Evolutionary conservation across 768 basidiomycete genomes (phyloP).

Genomic region (Boletus rubropictus): DNA sequence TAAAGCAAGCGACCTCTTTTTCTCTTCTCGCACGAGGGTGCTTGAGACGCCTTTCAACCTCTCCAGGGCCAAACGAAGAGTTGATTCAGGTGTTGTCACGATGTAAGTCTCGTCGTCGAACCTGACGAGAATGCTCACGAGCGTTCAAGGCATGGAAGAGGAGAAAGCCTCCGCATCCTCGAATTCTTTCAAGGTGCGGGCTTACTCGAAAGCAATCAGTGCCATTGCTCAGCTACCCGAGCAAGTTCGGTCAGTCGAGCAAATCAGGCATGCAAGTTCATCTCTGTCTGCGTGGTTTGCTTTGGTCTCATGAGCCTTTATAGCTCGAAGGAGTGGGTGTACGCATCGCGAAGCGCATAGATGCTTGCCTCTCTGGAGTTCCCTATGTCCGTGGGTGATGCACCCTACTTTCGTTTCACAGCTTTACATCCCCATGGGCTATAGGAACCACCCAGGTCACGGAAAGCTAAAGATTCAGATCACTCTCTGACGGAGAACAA

Average conservation of each 20-base stretch:
- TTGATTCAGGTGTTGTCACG: constrained; percentile 38
- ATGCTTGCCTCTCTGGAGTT: constrained; percentile 33
- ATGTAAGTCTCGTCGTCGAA: constrained; percentile 30
- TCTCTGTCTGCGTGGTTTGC: background rate
- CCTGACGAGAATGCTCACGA: background rate
- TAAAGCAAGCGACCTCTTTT: background rate
- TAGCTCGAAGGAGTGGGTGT: constrained; percentile 32
- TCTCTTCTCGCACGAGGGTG: constrained; percentile 2
- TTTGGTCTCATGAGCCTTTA: constrained; percentile 5
- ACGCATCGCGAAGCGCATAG: constrained; percentile 44
- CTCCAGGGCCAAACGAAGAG: constrained; percentile 31
- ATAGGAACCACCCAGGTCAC: constrained; percentile 15
- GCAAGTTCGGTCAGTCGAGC: constrained; percentile 40
- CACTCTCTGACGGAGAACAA: constrained; percentile 4
- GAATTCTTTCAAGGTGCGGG: constrained; percentile 48
- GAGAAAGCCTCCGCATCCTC: constrained; percentile 33
- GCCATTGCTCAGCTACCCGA: constrained; percentile 36
- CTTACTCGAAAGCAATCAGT: constrained; percentile 45
- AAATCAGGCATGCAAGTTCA: constrained; percentile 30
- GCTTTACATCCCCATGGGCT: background rate
- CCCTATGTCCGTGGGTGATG: constrained; percentile 34
- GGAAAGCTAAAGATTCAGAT: background rate
- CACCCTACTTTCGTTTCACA: background rate
- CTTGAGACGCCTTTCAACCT: constrained; percentile 16
- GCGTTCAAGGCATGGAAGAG: constrained; percentile 34